phyloP scores from a whole-genome alignment of 768 basidiomycete genomes.

The Leucogyrophana mollusca region DNA sequence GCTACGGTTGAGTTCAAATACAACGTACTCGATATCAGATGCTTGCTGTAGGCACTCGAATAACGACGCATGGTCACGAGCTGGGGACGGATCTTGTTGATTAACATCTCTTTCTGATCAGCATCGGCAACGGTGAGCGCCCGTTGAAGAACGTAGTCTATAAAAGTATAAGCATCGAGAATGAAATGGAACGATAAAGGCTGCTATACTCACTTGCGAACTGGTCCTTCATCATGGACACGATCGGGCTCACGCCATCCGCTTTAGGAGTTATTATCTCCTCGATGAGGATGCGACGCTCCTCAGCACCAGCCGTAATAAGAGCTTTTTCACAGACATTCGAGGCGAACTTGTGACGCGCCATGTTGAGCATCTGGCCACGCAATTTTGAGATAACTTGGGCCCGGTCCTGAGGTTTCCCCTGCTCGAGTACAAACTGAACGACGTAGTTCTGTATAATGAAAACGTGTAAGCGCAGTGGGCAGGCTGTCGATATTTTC shows the following conservation, averaged over 20 bases:
- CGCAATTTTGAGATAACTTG: constrained; percentile 66
- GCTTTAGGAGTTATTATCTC: constrained; percentile 71
- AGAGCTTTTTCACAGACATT: constrained; percentile 96
- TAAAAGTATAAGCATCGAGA: constrained; percentile 6
- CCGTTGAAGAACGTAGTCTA: constrained; percentile 86
- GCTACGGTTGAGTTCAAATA: neutral
- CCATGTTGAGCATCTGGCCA: constrained; percentile 77
- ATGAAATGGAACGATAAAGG: neutral
- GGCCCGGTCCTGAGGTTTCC: constrained; percentile 64
- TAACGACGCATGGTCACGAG: constrained; percentile 69
- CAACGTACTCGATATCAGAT: constrained; percentile 67
- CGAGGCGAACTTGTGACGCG: constrained; percentile 90
- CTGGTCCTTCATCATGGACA: constrained; percentile 83
- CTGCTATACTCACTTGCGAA: constrained; percentile 67
- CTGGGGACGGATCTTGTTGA: constrained; percentile 62
- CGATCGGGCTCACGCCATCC: constrained; percentile 65
- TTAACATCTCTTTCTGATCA: constrained; percentile 68
- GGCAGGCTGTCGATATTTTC: neutral
- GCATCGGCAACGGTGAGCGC: constrained; percentile 68
- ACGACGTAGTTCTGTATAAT: constrained; percentile 83
- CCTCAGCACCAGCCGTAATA: constrained; percentile 58
- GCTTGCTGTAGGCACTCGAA: constrained; percentile 75
- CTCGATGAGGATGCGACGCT: constrained; percentile 68
- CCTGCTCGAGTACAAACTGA: constrained; percentile 88
- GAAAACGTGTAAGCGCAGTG: constrained; percentile 2